phyloP scores from a whole-genome alignment of 441 rosid species.

The Erysimum cheiri region DNA sequence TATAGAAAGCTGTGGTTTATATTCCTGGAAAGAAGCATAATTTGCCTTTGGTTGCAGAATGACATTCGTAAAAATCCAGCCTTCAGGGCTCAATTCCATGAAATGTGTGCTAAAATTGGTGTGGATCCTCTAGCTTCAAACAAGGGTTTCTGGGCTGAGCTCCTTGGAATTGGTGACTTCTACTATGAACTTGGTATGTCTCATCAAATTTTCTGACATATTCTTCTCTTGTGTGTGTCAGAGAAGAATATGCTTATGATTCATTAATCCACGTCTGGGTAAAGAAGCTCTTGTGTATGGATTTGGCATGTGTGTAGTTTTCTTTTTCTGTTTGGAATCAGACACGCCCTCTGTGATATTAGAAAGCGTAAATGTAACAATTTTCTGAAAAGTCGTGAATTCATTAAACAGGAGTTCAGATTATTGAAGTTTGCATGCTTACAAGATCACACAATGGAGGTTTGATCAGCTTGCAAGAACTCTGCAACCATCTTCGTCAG shows the following conservation, averaged over 20 bases:
- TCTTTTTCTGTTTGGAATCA: background rate
- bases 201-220: background rate
- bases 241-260: background rate
- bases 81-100: conserved; percentile 89
- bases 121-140: conserved; percentile 94
- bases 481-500: conserved; percentile 75
- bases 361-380: background rate
- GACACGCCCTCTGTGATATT: background rate
- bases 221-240: background rate
- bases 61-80: conserved; percentile 89
- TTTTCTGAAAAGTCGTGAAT: conserved; percentile 40
- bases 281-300: background rate
- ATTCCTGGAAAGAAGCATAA: background rate
- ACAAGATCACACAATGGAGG: conserved; percentile 94
- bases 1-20: background rate
- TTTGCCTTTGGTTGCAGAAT: conserved; percentile 58
- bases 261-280: conserved; percentile 8
- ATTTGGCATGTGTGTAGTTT: background rate
- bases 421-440: conserved; percentile 90
- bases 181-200: conserved; percentile 82
- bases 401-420: conserved; percentile 82
- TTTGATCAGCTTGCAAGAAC: conserved; percentile 82
- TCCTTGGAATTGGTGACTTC: conserved; percentile 91
- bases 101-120: conserved; percentile 96
- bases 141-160: conserved; percentile 97